Base-by-base conservation (phyloP, 2,329 filamentous ascomycete genomes). In the Neofusicoccum umdonicola region DNA sequence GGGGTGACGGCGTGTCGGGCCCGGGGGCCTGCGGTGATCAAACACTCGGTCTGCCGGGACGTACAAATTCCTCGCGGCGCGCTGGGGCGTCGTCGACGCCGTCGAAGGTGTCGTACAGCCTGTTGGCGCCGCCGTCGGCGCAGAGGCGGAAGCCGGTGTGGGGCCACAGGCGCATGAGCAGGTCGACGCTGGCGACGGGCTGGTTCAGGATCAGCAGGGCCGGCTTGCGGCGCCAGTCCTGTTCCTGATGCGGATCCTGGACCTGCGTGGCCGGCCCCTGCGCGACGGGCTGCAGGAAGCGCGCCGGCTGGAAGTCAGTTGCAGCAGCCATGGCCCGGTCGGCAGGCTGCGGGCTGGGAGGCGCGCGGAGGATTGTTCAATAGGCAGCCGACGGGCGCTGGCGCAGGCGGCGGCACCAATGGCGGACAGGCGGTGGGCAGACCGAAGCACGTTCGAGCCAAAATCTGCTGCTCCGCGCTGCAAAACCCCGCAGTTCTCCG, bases 41-140 rank as follows among this genome's bases (percentile, higher is more conserved):
- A 8, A 35, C 34, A 17, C 15, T 37, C 19, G 3, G 15, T 8
- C 9, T 31, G 27, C 27, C 27, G 27, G 27, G 27, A 64, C 76
- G 68, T 68, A 78, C 76, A 68, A 72, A 78, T 31, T 71, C 62
- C 9, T 62, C 65, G 65, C 74, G 31, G 31, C 42, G 41, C 9
- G 31, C 50, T 8, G 42, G 31, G 31, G 50, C 48, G 17, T 70
- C 73, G 22, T 71, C 65, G 68, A 83, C 37, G n/a, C 70, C 73
- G 31, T 71, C 65, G 68, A 83, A 78, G 68, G 82, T 79, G 68
- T 87, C 77, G 68, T 84, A 83, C 19, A 97, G 83, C 42, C 87
- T 84, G 73, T 98, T 96, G 51, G 93, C 93, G 27, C 93, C 95
- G 63, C 93, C 95, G 79, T 99, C 95, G 34, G 93, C 95, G 65